These are phyloP conservation scores for Aspergillus pseudonomiae DNA, from an alignment of 2,329 filamentous ascomycete species.

Conservation along the genomic window DNA sequence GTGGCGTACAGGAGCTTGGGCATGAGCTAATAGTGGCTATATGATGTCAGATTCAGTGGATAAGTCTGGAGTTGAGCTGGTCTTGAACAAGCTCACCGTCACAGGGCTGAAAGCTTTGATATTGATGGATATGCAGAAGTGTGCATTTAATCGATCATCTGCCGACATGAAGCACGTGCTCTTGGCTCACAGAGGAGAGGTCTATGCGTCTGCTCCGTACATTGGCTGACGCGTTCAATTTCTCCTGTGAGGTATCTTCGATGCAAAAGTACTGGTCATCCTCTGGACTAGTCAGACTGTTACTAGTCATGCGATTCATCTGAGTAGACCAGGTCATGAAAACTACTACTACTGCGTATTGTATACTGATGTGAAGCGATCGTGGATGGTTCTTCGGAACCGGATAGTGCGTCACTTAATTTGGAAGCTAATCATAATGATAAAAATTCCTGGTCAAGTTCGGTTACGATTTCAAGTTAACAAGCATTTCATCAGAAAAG, in stretches of 20 bases:
- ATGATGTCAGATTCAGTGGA: conserved; percentile 9
- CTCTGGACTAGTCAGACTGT: background rate
- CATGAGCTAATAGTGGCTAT: background rate
- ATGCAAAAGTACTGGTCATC: background rate
- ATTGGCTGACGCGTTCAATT: conserved; percentile 4
- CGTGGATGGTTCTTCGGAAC: background rate
- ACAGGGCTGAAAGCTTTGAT: conserved; percentile 16
- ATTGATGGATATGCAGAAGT: background rate
- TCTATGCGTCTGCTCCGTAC: background rate
- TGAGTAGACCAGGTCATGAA: background rate
- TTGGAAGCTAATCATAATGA: background rate
- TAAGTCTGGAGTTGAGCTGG: background rate
- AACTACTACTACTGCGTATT: no score
- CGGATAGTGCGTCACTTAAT: background rate
- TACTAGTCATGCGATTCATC: background rate
- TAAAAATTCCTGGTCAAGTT: background rate
- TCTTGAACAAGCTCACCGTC: background rate
- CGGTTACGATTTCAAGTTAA: background rate
- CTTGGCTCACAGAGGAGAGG: background rate
- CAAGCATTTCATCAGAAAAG: conserved; percentile 8
- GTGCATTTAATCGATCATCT: background rate
- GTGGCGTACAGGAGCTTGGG: background rate
- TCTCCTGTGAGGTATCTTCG: background rate
- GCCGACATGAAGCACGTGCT: conserved; percentile 2
- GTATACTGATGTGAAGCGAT: background rate